Percentiles rank a stretch among this genome's conserved stretches.
Evolutionary conservation across 192 early-diverging fungal genomes (phyloP).

Genomic region (Coemansia guatemalensis): DNA sequence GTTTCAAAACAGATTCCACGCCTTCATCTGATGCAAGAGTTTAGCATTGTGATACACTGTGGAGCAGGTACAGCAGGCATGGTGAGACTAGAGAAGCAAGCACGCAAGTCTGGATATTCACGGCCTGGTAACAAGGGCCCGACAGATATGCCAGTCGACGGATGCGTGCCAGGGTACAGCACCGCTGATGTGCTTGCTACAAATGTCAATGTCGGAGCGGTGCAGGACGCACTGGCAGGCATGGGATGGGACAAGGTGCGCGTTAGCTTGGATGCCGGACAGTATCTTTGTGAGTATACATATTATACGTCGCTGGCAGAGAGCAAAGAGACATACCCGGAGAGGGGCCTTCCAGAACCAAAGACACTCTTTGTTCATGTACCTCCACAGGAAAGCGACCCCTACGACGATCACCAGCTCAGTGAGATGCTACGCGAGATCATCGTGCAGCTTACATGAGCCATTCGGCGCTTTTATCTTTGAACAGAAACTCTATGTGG

Average conservation of each 20-base stretch:
- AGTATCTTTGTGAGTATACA: slow-evolving; percentile 62
- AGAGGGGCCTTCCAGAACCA: slow-evolving; percentile 12
- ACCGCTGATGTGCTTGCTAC: slow-evolving; percentile 32
- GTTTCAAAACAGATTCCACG: slow-evolving; percentile 46
- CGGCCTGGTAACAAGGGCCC: slow-evolving; percentile 52
- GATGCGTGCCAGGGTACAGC: slow-evolving; percentile 36
- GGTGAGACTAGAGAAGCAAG: slow-evolving; percentile 52
- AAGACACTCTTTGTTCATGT: slow-evolving; percentile 54
- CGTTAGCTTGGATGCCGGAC: slow-evolving; percentile 55
- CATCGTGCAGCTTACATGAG: slow-evolving; percentile 12
- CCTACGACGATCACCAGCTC: slow-evolving; percentile 35
- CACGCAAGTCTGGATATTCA: slow-evolving; percentile 54
- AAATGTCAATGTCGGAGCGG: slow-evolving; percentile 35
- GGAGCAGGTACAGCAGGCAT: slow-evolving; percentile 51
- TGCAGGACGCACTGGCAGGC: slow-evolving; percentile 31
- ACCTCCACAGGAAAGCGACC: slow-evolving; percentile 34
- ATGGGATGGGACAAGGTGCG: slow-evolving; percentile 40
- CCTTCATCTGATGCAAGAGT: slow-evolving; percentile 38
- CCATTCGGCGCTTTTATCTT: background rate
- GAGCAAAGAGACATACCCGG: slow-evolving; percentile 14
- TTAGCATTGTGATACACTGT: slow-evolving; percentile 57
- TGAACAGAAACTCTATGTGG: background rate
- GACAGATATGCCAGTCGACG: slow-evolving; percentile 26
- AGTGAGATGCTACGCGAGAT: slow-evolving; percentile 33
- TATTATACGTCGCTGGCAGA: slow-evolving; percentile 58